These are phyloP conservation scores for Vitis rotundifolia DNA, from an alignment of 164 flowering plant species.

Conservation along the genomic window DNA sequence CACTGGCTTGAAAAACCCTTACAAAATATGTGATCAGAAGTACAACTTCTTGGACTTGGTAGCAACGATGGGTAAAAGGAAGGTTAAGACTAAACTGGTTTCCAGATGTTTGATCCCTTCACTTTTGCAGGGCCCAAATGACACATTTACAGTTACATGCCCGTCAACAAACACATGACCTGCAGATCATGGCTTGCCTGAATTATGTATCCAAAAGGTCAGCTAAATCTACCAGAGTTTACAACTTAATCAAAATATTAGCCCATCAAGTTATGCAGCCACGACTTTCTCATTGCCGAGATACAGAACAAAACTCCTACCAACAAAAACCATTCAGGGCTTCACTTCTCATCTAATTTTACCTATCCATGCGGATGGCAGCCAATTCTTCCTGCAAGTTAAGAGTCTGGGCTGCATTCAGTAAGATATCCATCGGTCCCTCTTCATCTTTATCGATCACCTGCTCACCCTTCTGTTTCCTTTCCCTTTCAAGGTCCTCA, in stretches of 20 bases:
- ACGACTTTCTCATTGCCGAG: too few species aligned
- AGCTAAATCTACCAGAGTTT: slow-evolving; percentile 6
- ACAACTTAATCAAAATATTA: slow-evolving; percentile 13
- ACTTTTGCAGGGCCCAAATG: neutral
- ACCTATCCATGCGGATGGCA: slow-evolving; percentile 6
- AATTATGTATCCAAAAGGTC: slow-evolving; percentile 14
- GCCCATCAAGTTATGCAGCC: neutral
- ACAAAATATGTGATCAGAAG: neutral
- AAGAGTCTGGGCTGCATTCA: slow-evolving; percentile 67
- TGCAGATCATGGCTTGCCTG: slow-evolving; percentile 10
- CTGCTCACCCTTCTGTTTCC: slow-evolving; percentile 6
- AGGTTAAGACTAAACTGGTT: neutral
- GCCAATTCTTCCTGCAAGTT: slow-evolving; percentile 43
- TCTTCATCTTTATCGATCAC: slow-evolving; percentile 9
- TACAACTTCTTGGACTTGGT: too few species aligned
- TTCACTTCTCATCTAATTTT: neutral
- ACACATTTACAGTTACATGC: neutral
- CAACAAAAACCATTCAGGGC: neutral
- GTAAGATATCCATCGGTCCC: slow-evolving; percentile 57
- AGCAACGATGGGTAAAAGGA: neutral
- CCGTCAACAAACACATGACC: slow-evolving; percentile 12
- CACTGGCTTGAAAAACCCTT: neutral
- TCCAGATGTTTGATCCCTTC: neutral
- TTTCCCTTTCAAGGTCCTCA: slow-evolving; percentile 15
- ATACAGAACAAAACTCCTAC: neutral